Evolutionary conservation across 2,329 filamentous ascomycete genomes (phyloP).

Genomic region (Trichoderma atrobrunneum): DNA sequence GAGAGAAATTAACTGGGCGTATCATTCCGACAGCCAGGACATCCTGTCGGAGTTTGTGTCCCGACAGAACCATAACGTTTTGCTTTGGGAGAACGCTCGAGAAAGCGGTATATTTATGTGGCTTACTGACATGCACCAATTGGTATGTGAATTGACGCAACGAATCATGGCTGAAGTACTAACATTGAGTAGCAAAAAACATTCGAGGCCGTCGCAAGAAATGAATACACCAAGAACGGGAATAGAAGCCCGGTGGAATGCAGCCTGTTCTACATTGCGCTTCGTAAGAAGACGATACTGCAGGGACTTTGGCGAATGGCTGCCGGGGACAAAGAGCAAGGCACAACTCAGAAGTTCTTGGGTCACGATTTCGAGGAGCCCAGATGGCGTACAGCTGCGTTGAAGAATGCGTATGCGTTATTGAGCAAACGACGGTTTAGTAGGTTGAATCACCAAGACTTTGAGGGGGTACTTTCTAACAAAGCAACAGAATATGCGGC

Average conservation of each 20-base stretch:
- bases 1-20: conserved; percentile 84
- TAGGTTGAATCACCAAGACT: conserved; percentile 32
- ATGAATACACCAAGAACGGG: conserved; percentile 86
- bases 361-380: conserved; percentile 87
- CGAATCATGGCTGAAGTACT: not conserved
- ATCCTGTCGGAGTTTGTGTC: conserved; percentile 82
- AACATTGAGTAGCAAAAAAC: conserved; percentile 49
- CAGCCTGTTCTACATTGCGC: conserved; percentile 84
- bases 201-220: conserved; percentile 87
- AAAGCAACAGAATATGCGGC: conserved; percentile 74
- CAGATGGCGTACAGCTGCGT: conserved; percentile 81
- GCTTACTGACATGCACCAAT: conserved; percentile 71
- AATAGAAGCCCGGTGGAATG: conserved; percentile 89
- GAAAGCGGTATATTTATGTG: conserved; percentile 94
- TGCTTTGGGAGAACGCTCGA: conserved; percentile 81
- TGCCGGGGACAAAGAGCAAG: conserved; percentile 81
- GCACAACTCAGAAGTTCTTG: conserved; percentile 72
- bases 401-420: conserved; percentile 95
- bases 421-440: conserved; percentile 87
- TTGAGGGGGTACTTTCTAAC: not conserved
- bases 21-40: conserved; percentile 82
- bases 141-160: conserved; percentile 54
- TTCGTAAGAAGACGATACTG: conserved; percentile 86
- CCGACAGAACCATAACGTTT: conserved; percentile 71
- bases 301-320: conserved; percentile 95